Conservation (phyloP, 1,284 basidiomycete species). For the Trichosporon inkin region DNA sequence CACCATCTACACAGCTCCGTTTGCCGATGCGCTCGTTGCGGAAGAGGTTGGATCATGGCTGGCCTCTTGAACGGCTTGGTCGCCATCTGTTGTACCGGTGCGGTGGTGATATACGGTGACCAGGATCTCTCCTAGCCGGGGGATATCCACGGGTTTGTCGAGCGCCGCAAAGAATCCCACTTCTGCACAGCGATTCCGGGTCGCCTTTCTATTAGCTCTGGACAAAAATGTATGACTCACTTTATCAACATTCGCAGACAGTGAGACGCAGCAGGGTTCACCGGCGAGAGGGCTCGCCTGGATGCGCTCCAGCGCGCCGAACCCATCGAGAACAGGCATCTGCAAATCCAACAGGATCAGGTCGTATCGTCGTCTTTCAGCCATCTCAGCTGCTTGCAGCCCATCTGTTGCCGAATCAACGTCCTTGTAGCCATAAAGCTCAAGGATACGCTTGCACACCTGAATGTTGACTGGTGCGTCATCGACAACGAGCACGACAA, state of each 20-base stretch:
- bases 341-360: slow-evolving; percentile 46
- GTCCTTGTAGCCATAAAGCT: slow-evolving; percentile 43
- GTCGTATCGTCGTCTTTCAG: slow-evolving; percentile 38
- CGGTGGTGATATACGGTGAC: slow-evolving; percentile 19
- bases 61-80: not conserved
- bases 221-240: slow-evolving; percentile 16
- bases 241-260: slow-evolving; percentile 46
- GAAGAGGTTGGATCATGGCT: not conserved
- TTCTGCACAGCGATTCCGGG: slow-evolving; percentile 28
- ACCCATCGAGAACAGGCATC: slow-evolving; percentile 46
- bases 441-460: slow-evolving; percentile 40
- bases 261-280: slow-evolving; percentile 39
- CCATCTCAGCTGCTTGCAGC: slow-evolving; percentile 37
- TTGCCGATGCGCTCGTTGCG: not conserved
- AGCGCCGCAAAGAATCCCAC: slow-evolving; percentile 40
- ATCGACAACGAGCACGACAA: slow-evolving; percentile 45
- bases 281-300: slow-evolving; percentile 32
- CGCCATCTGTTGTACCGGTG: not conserved
- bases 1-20: not conserved
- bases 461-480: slow-evolving; percentile 45
- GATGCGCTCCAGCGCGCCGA: slow-evolving; percentile 33
- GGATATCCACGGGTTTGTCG: slow-evolving; percentile 42
- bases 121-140: slow-evolving; percentile 26
- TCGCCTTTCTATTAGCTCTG: slow-evolving; percentile 21
- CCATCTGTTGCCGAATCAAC: slow-evolving; percentile 40